phyloP scores from a whole-genome alignment of 2,329 filamentous ascomycete species.

The Colletotrichum navitas region DNA sequence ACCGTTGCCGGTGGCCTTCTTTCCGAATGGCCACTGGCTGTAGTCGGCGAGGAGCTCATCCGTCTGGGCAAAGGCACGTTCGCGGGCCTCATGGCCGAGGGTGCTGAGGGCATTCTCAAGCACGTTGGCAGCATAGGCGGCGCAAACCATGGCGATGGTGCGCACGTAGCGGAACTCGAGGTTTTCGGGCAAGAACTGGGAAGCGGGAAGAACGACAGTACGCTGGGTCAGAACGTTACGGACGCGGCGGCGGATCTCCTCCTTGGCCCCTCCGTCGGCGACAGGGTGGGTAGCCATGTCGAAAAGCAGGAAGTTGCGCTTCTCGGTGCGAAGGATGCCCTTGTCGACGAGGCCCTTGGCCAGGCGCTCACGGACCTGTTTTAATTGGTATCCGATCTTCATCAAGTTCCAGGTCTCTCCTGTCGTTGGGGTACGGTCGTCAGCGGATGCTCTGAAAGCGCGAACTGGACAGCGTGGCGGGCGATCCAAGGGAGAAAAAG shows the following conservation, averaged over 20 bases:
- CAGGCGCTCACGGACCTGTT: conserved; percentile 97
- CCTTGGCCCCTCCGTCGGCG: conserved; percentile 95
- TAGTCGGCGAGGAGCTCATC: conserved; percentile 96
- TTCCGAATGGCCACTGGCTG: conserved; percentile 96
- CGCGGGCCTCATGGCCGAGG: conserved; percentile 91
- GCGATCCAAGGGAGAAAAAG: conserved; percentile 30
- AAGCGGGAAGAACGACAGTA: conserved; percentile 88
- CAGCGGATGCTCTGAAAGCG: conserved; percentile 20
- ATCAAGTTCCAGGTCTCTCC: conserved; percentile 99
- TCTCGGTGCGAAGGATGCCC: conserved; percentile 97
- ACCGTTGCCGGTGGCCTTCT: conserved; percentile 81
- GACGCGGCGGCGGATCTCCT: conserved; percentile 94
- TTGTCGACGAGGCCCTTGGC: conserved; percentile 99
- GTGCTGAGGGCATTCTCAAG: conserved; percentile 97
- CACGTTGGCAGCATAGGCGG: conserved; percentile 97
- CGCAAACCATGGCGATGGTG: conserved; percentile 96
- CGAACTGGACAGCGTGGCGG: conserved; percentile 8
- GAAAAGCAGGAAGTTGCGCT: conserved; percentile 99
- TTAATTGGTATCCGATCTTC: conserved; percentile 99
- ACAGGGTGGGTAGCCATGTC: conserved; percentile 99
- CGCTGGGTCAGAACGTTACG: conserved; percentile 93
- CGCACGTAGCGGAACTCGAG: conserved; percentile 94
- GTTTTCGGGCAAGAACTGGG: conserved; percentile 92
- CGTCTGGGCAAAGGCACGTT: conserved; percentile 95
- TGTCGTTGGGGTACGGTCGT: conserved; percentile 53